Percentiles rank a stretch among this genome's conserved stretches.
Evolutionary conservation across 2,329 filamentous ascomycete genomes (phyloP).

Genomic region (Penicillium glabrum): DNA sequence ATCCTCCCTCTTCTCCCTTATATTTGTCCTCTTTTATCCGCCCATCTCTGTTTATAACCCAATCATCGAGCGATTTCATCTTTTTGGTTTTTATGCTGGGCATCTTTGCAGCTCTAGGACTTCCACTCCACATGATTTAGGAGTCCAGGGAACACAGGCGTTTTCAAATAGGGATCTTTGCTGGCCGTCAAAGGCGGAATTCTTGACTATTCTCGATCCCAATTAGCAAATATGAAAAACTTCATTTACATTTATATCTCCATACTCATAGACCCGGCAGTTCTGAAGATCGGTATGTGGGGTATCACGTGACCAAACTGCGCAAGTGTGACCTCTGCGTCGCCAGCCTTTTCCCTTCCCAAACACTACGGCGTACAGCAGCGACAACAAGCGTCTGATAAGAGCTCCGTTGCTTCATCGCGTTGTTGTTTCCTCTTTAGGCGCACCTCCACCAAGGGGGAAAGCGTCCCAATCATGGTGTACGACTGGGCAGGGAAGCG

Average conservation of each 20-base stretch:
- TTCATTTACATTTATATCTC: not conserved
- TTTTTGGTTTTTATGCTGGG: conserved; percentile 4
- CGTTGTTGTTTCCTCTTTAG: not conserved
- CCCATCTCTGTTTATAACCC: conserved; percentile 1
- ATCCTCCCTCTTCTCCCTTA: conserved; percentile 10
- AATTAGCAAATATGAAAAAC: not conserved
- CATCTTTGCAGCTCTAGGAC: not conserved
- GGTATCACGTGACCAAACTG: conserved; percentile 22
- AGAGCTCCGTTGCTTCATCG: conserved; percentile 12
- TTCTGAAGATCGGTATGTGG: not conserved
- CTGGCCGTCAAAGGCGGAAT: not conserved
- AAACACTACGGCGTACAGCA: conserved; percentile 36
- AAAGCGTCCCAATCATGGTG: conserved; percentile 40
- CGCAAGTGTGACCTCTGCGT: conserved; percentile 22
- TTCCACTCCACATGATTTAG: not conserved
- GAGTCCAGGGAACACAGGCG: not conserved
- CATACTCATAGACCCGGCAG: not conserved
- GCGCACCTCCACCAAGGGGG: conserved; percentile 27
- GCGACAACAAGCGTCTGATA: conserved; percentile 35
- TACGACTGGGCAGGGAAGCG: conserved; percentile 69
- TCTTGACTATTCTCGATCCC: not conserved
- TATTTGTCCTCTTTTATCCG: not conserved
- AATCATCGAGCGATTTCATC: conserved; percentile 10
- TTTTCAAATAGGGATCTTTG: not conserved
- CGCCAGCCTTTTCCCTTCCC: conserved; percentile 12